Evolutionary conservation across 495 filamentous ascomycete species (phyloP).

Genomic region (Thermochaetoides thermophila): DNA sequence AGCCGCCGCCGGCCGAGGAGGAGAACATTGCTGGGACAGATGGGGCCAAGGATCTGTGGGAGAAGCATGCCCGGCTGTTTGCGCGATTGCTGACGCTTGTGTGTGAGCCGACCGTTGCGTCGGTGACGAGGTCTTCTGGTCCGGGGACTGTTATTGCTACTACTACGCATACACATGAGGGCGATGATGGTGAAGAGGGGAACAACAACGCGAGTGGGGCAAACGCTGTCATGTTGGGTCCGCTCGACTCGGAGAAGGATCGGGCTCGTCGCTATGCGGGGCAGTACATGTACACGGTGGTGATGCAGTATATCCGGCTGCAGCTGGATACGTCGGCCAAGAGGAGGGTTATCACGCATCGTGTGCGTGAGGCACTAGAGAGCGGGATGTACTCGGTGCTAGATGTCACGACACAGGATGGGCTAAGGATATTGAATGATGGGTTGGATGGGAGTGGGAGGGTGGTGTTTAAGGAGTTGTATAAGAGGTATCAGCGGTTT

Average conservation of each 20-base stretch:
- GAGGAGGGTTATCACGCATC: constrained; percentile 19
- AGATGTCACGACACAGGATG: constrained; percentile 49
- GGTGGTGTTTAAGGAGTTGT: constrained; percentile 58
- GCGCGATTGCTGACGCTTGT: constrained; percentile 60
- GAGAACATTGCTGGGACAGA: not conserved
- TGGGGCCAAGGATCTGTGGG: constrained; percentile 6
- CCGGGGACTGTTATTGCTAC: constrained; percentile 1
- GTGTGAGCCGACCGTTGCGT: constrained; percentile 64
- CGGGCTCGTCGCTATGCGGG: constrained; percentile 62
- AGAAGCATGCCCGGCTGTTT: constrained; percentile 45
- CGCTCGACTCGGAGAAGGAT: constrained; percentile 59
- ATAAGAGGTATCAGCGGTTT: constrained; percentile 51
- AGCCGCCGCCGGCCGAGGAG: constrained; percentile 13
- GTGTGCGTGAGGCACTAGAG: constrained; percentile 52
- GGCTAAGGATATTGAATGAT: constrained; percentile 50
- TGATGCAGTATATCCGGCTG: constrained; percentile 55
- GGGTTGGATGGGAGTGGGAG: constrained; percentile 52
- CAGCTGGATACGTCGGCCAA: constrained; percentile 34
- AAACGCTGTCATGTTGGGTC: not conserved
- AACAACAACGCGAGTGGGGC: not conserved
- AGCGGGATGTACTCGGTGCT: constrained; percentile 59
- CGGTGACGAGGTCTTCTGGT: constrained; percentile 40
- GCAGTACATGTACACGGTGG: constrained; percentile 54
- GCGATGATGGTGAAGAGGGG: not conserved
- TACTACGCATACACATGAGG: not conserved